These are phyloP conservation scores for Corchorus olitorius DNA, from an alignment of 345 rosid species.

Conservation along the genomic window DNA sequence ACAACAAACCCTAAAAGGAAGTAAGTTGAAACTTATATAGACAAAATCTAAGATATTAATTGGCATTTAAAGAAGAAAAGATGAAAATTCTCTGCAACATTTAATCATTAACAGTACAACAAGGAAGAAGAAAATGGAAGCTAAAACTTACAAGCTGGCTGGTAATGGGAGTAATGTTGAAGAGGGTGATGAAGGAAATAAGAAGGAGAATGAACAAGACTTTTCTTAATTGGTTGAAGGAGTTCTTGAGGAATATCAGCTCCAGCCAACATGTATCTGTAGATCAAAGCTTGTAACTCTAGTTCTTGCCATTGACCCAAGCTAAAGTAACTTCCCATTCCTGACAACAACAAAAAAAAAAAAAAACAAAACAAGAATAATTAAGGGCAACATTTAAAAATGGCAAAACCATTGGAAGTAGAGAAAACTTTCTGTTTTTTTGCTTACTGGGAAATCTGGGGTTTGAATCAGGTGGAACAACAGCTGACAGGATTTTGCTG, in stretches of 20 bases:
- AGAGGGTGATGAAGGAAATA: conserved; percentile 63
- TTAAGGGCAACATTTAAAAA: neutral
- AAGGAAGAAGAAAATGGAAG: neutral
- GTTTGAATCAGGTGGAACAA: conserved; percentile 47
- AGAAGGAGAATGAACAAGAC: conserved; percentile 62
- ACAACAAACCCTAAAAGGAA: neutral
- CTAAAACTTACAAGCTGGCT: conserved; percentile 69
- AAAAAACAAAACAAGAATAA: neutral
- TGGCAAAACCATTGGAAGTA: neutral
- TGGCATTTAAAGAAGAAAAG: neutral
- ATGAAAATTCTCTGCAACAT: neutral
- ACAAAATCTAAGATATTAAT: neutral
- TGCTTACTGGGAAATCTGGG: conserved; percentile 53
- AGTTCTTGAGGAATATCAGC: conserved; percentile 87
- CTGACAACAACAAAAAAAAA: conserved; percentile 33
- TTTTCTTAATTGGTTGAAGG: conserved; percentile 83
- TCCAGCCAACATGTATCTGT: conserved; percentile 89
- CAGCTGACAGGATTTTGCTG: conserved; percentile 55
- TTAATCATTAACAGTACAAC: neutral
- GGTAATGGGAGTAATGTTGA: conserved; percentile 58
- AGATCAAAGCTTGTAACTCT: conserved; percentile 93
- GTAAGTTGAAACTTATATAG: neutral
- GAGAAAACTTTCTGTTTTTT: neutral
- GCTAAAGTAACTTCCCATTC: conserved; percentile 80
- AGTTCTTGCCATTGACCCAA: conserved; percentile 91